Base-by-base conservation (phyloP, 2,329 filamentous ascomycete species). In the Ophiostoma australiae region DNA sequence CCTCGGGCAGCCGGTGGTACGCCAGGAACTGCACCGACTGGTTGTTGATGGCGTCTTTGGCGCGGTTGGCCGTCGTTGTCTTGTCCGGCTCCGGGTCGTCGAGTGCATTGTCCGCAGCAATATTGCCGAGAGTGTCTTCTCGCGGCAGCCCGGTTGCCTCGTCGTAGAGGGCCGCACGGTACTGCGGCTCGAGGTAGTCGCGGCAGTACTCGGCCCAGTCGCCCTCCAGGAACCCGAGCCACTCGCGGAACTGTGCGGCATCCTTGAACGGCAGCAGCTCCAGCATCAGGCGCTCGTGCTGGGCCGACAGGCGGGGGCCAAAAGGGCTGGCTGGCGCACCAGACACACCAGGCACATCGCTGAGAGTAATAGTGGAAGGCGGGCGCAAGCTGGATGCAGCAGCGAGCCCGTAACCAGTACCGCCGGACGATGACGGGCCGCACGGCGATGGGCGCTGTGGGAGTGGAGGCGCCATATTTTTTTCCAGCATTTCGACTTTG, bases 201-300 rank as follows among this genome's bases (percentile, higher is more conserved):
- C 73, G 74, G 70, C 75, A 73, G 75, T 81, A 80, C 75, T 81
- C 80, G 70, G 74, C n/a, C 79, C 79, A 82, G 35, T 79, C 76
- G 58, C 78, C 79, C 70, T 76, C 76, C 20, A 81, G 76, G 55
- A 76, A 76, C 55, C 73, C 67, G 11, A 81, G 77, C 80, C 80
- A 82, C 35, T 77, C 77, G 58, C 77, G 77, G 74, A 82, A 81
- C 72, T 77, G 75, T 35, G 67, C 63, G 44, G 71, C 66, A 67
- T 78, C 77, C 66, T 78, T 78, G 76, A 81, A 79, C 37, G 80
- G 79, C 13, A 82, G 76, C 55, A 80, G 78, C 73, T 81, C 79
- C 73, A 81, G 75, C 69, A 81, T 76, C 44, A 81, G 79, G 41
- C 80, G 78, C 74, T 80, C 77, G 73, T 80, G 78, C 73, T 81